A percentile compares a stretch with the other conserved stretches of the same genome.
Conservation (phyloP, 1,284 basidiomycete genomes). For the Ustilago bromivora region DNA sequence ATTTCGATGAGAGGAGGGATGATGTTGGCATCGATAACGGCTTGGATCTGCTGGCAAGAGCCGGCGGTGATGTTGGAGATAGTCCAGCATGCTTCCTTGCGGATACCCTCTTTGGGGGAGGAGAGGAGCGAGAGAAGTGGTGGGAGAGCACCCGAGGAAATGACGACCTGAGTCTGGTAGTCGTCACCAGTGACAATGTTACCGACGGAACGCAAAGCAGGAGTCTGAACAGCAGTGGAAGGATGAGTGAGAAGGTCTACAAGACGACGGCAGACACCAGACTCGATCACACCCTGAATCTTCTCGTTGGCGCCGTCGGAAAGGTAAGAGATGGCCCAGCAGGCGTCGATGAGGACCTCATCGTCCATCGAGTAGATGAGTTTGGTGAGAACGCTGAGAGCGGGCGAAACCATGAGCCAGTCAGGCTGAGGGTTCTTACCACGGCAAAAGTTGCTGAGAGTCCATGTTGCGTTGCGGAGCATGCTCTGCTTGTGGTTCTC, state of each 20-base stretch:
- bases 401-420: constrained; percentile 79
- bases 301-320: constrained; percentile 99
- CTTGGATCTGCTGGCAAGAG: constrained; percentile 93
- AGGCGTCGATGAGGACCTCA: constrained; percentile 98
- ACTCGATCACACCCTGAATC: constrained; percentile 99
- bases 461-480: constrained; percentile 70
- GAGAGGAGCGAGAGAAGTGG: constrained; percentile 91
- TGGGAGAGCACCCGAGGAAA: constrained; percentile 93
- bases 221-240: constrained; percentile 98
- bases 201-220: constrained; percentile 94
- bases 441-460: constrained; percentile 69
- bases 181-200: constrained; percentile 99
- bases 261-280: constrained; percentile 94
- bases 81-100: constrained; percentile 98
- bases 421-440: constrained; percentile 69
- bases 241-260: constrained; percentile 96
- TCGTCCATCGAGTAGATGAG: constrained; percentile 99
- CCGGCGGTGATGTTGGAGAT: constrained; percentile 99
- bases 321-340: constrained; percentile 99
- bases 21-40: constrained; percentile 80
- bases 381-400: constrained; percentile 94
- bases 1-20: constrained; percentile 99
- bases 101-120: constrained; percentile 94
- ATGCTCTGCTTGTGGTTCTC: constrained; percentile 70
- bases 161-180: constrained; percentile 97